Evolutionary conservation across 2,329 filamentous ascomycete species (phyloP), one percentile per base, ranked within the genome.

Genomic region (Trematosphaeria pertusa): DNA sequence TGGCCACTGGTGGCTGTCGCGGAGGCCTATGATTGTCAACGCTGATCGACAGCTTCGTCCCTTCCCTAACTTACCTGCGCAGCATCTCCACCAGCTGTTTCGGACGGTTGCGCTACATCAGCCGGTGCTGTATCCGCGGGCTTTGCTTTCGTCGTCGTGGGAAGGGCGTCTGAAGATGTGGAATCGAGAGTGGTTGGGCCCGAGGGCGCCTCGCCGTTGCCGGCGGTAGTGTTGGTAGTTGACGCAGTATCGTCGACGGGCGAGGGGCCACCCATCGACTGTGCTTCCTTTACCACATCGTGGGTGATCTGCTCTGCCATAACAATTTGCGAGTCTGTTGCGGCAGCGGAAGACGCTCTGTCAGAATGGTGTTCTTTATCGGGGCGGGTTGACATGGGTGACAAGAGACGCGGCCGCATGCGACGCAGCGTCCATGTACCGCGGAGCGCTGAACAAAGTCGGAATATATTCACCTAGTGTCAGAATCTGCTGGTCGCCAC

Each of bases 211-310:
- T 71, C 67, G 73, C 75, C 73, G 70, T 73, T 62, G 75, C 74
- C 76, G 78, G 79, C 79, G 78, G 77, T 67, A 61, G 76, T 74
- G 73, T 75, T 77, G 74, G 78, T 77, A 75, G 75, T 80, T 78
- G 76, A 80, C 79, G 81, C 82, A 85, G 79, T 78, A 76, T 78
- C 82, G 82, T 84, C 83, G 81, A 83, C 82, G 77, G 81, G 80
- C 78, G 79, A 78, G 71, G 74, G 71, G 71, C 78, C 81, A 79
- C 81, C 81, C 76, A 82, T 78, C 83, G 83, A 86, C 84, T 80
- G 78, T 78, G 81, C 78, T 81, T 84, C 79, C 78, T 84, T 84
- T 85, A 86, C 83, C 84, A 85, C 84, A 87, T 87, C 80, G 76
- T 84, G 83, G 81, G 76, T 78, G 71, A 75, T 81, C 81, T 83